A percentile compares a stretch with the other conserved stretches of the same genome.
Conservation (phyloP, 1,284 basidiomycete genomes). For the Leccinum huronense region DNA sequence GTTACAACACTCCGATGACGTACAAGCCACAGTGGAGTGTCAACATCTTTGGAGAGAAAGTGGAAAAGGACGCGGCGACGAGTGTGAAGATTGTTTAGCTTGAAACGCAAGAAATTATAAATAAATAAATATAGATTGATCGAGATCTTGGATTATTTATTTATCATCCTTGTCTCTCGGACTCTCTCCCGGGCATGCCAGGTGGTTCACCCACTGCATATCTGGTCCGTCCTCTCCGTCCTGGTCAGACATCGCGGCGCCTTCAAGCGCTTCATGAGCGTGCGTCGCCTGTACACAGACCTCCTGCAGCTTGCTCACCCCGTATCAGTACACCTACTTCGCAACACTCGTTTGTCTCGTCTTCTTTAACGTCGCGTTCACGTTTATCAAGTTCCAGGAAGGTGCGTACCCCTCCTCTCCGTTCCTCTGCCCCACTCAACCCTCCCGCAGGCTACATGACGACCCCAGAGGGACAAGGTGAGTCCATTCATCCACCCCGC, state of each 20-base stretch:
- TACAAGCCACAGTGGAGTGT: slow-evolving; percentile 67
- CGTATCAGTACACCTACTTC: slow-evolving; percentile 67
- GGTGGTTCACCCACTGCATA: slow-evolving; percentile 66
- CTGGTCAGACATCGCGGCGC: slow-evolving; percentile 70
- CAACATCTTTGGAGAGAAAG: slow-evolving; percentile 63
- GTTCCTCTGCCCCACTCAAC: slow-evolving; percentile 3
- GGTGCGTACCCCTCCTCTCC: slow-evolving; percentile 39
- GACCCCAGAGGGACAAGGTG: slow-evolving; percentile 40
- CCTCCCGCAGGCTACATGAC: slow-evolving; percentile 42
- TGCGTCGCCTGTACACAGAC: slow-evolving; percentile 37
- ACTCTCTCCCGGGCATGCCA: slow-evolving; percentile 53
- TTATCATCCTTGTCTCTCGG: slow-evolving; percentile 39
- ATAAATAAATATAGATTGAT: not conserved
- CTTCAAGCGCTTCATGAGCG: slow-evolving; percentile 80
- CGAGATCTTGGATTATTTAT: slow-evolving; percentile 12
- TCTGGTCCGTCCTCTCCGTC: slow-evolving; percentile 65
- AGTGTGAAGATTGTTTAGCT: slow-evolving; percentile 43
- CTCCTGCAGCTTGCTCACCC: slow-evolving; percentile 11
- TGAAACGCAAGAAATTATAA: slow-evolving; percentile 5
- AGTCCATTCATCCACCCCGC: slow-evolving; percentile 19
- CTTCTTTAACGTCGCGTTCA: slow-evolving; percentile 56
- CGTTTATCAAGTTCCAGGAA: slow-evolving; percentile 66
- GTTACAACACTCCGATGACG: slow-evolving; percentile 65
- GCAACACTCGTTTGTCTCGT: slow-evolving; percentile 61
- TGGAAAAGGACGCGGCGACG: slow-evolving; percentile 52